Evolutionary conservation across 208 protist species (phyloP).

Genomic region (Lotmaria passim): DNA sequence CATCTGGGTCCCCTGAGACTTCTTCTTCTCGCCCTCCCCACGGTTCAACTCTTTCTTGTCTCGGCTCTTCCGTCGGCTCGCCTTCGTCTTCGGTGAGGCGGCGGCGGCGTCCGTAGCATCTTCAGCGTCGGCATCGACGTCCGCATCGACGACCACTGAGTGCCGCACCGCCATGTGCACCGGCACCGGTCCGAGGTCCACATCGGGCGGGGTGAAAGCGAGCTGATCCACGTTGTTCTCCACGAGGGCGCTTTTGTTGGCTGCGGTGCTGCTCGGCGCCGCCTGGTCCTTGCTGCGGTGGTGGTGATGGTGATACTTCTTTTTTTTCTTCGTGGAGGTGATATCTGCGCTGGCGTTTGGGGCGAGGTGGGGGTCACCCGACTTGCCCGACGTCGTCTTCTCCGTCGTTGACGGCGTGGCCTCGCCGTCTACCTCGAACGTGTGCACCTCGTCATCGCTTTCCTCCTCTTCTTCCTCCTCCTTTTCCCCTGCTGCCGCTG

Average conservation of each 20-base stretch:
- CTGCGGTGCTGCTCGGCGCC: no score
- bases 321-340: conserved; percentile 5
- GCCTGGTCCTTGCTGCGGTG: not conserved
- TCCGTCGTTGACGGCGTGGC: not conserved
- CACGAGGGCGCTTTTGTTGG: conserved; percentile 21
- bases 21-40: not conserved
- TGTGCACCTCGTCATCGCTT: conserved; percentile 11
- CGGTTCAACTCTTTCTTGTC: conserved; percentile 8
- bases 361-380: not conserved
- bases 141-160: not conserved
- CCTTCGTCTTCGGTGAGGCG: not conserved
- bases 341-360: not conserved
- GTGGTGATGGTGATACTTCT: conserved; percentile 11
- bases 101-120: not conserved
- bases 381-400: not conserved
- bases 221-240: conserved; percentile 16
- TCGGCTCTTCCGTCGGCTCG: not conserved
- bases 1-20: conserved; percentile 9
- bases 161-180: conserved; percentile 12
- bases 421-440: not conserved
- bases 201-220: conserved; percentile 11
- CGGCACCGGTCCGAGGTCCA: conserved; percentile 2
- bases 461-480: conserved; percentile 6
- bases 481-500: not conserved
- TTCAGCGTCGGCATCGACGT: not conserved